These are phyloP conservation scores for Eucalyptus caleyi DNA, from an alignment of 345 rosid species.

Conservation along the genomic window DNA sequence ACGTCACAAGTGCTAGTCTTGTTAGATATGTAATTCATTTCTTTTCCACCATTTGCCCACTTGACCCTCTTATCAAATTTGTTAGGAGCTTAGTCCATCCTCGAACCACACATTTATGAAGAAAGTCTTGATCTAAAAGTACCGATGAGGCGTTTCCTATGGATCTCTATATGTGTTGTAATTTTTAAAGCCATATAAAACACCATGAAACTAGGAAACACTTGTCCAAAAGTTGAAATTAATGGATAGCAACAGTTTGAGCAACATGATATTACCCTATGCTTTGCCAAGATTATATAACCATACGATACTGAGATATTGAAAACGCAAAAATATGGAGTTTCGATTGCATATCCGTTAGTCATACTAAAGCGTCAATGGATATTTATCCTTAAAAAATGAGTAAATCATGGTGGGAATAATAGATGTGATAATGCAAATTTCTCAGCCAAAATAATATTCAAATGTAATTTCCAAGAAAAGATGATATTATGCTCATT, in stretches of 20 bases:
- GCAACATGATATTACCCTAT: neutral
- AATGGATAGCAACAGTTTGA: rapidly evolving
- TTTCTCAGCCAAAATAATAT: neutral
- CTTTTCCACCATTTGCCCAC: neutral
- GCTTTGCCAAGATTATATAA: neutral
- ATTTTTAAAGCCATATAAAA: neutral
- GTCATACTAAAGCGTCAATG: neutral
- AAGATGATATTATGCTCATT: too few species aligned
- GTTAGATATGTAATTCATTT: neutral
- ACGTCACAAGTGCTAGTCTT: neutral
- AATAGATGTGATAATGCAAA: neutral
- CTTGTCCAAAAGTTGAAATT: neutral
- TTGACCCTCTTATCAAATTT: neutral
- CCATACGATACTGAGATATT: neutral
- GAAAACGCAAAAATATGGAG: neutral
- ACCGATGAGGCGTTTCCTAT: neutral
- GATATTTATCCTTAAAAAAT: neutral
- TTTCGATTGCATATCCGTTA: rapidly evolving
- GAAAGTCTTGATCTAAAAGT: neutral
- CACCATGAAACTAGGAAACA: neutral
- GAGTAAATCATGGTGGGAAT: neutral
- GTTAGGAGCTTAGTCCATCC: neutral
- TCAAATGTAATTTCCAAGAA: neutral
- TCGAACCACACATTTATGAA: neutral
- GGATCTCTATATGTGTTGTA: neutral